Evolutionary conservation across 1,284 basidiomycete genomes (phyloP).

Genomic region (Trichosporon inkin): DNA sequence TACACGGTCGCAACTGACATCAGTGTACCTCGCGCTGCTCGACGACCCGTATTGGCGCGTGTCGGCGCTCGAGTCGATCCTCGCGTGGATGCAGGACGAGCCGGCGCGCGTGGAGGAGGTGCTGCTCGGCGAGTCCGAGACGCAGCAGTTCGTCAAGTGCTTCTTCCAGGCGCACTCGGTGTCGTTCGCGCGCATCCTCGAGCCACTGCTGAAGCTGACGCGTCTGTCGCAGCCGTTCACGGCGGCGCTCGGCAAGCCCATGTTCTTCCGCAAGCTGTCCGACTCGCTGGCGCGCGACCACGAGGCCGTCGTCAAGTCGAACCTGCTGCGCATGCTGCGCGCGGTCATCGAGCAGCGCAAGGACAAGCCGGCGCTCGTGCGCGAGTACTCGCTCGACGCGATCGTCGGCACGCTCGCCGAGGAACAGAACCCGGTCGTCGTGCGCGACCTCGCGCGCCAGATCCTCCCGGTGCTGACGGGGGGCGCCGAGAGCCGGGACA

Average conservation of each 20-base stretch:
- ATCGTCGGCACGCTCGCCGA: conserved; percentile 73
- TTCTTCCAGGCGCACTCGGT: conserved; percentile 84
- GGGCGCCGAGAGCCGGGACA: neutral
- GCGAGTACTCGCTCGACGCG: conserved; percentile 69
- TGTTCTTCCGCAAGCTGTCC: conserved; percentile 80
- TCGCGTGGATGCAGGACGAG: conserved; percentile 94
- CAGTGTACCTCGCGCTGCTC: conserved; percentile 76
- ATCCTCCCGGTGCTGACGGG: conserved; percentile 31
- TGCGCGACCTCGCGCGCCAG: conserved; percentile 61
- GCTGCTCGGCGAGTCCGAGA: conserved; percentile 63
- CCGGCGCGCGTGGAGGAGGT: conserved; percentile 87
- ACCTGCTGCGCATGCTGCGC: conserved; percentile 78
- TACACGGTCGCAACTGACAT: conserved; percentile 28
- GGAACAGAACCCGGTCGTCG: conserved; percentile 80
- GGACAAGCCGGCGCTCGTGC: conserved; percentile 72
- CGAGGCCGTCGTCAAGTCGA: conserved; percentile 84
- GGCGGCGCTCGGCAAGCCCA: conserved; percentile 64
- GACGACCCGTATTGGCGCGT: conserved; percentile 95
- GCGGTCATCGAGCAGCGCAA: conserved; percentile 84
- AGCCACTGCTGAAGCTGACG: conserved; percentile 82
- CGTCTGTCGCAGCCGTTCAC: conserved; percentile 72
- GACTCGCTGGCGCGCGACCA: conserved; percentile 69
- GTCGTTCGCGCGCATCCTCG: conserved; percentile 90
- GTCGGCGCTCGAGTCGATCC: conserved; percentile 81
- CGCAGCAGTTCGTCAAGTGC: conserved; percentile 71